Conservation (phyloP, 345 rosid species). For the Microcos paniculata region DNA sequence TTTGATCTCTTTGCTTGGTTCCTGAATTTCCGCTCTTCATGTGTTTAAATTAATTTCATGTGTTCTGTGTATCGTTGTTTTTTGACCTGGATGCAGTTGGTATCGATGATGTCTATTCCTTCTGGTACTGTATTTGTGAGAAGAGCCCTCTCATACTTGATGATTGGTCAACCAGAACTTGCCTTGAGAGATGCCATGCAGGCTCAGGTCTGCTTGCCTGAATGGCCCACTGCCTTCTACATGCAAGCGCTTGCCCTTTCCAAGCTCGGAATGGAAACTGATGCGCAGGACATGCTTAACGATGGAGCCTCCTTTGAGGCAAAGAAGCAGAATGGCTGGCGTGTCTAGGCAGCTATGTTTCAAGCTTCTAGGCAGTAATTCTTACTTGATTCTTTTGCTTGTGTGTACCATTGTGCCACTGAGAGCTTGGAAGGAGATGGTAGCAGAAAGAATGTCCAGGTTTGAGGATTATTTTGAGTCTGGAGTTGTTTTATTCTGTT, state of each 20-base stretch:
- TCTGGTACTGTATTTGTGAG: constrained; percentile 82
- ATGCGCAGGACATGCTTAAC: constrained; percentile 97
- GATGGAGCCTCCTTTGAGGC: constrained; percentile 91
- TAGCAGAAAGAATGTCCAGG: not conserved
- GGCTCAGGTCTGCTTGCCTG: constrained; percentile 91
- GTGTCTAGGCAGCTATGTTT: constrained; percentile 27
- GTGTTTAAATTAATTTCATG: not conserved
- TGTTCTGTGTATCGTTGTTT: not conserved
- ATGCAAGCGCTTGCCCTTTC: constrained; percentile 94
- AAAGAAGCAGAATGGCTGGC: constrained; percentile 86
- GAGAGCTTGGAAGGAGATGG: not conserved
- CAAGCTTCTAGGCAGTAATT: not conserved
- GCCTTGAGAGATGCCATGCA: constrained; percentile 98
- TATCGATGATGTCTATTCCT: constrained; percentile 77
- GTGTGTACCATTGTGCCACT: not conserved
- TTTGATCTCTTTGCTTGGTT: not conserved
- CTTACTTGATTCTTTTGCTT: not conserved
- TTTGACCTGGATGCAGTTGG: constrained; percentile 46
- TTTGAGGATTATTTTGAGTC: constrained; percentile 10
- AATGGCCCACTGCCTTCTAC: constrained; percentile 98
- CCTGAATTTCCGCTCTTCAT: not conserved
- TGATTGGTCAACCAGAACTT: constrained; percentile 83
- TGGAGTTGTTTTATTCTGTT: not conserved
- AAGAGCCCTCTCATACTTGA: constrained; percentile 69
- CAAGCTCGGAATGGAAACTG: constrained; percentile 95